Evolutionary conservation across 345 rosid species (phyloP).

Genomic region (Noccaea caerulescens): DNA sequence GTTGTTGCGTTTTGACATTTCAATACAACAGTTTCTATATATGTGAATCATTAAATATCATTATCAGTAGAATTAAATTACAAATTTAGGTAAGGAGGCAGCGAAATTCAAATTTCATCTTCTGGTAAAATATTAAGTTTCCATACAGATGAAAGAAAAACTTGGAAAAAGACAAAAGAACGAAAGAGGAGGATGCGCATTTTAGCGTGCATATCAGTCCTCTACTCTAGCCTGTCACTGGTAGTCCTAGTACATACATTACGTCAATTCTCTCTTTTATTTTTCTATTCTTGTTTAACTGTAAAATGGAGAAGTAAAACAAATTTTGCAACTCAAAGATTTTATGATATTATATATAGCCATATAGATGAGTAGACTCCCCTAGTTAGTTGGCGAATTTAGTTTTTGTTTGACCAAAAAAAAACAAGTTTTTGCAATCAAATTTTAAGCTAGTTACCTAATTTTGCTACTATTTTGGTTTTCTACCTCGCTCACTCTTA

Average conservation of each 20-base stretch:
- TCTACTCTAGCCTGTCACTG: conserved; percentile 23
- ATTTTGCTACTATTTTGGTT: too few relatives aligned
- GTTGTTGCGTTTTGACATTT: conserved; percentile 35
- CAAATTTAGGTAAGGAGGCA: conserved; percentile 19
- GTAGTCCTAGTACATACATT: conserved; percentile 16
- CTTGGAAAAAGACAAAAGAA: background rate
- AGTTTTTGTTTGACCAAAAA: too few relatives aligned
- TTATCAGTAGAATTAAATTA: conserved; percentile 3
- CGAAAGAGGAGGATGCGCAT: conserved; percentile 6
- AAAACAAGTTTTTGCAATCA: too few relatives aligned
- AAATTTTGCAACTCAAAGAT: background rate
- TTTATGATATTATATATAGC: background rate
- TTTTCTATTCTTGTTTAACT: background rate
- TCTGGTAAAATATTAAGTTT: conserved; percentile 8
- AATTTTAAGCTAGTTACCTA: too few relatives aligned
- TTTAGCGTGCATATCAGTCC: conserved; percentile 21
- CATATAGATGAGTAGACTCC: background rate
- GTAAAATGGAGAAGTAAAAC: conserved; percentile 1
- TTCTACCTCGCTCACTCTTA: too few relatives aligned
- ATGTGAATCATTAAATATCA: conserved; percentile 17
- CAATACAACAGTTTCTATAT: conserved; percentile 11
- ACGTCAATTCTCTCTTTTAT: conserved; percentile 14
- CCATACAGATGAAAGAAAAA: conserved; percentile 27
- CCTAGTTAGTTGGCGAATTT: background rate
- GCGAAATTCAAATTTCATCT: conserved; percentile 5